Conservation (phyloP, 2,329 filamentous ascomycete species). For the Calonectria leucothoes region DNA sequence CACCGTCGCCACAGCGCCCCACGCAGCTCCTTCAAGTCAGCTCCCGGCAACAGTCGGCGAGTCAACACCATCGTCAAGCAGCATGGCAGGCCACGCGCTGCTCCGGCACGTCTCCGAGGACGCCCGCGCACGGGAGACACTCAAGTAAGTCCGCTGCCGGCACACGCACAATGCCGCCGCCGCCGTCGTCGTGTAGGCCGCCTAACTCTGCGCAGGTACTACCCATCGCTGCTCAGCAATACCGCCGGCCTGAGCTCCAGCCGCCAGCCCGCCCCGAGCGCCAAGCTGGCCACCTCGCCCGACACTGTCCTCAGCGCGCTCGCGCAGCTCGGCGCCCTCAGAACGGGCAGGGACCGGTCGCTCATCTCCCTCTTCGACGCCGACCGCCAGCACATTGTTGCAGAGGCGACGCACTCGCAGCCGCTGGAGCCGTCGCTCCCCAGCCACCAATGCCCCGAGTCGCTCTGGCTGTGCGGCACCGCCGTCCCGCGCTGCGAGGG, state of each 20-base stretch:
- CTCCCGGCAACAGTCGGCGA: no score
- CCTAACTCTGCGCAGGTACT: not conserved
- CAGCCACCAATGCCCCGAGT: slow-evolving; percentile 27
- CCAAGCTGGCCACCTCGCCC: slow-evolving; percentile 39
- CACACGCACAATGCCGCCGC: no score
- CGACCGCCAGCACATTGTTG: slow-evolving; percentile 60
- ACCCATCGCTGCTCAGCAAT: not conserved
- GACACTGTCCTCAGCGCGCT: slow-evolving; percentile 59
- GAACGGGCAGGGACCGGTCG: slow-evolving; percentile 55
- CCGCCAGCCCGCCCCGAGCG: not conserved
- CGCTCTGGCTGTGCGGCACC: slow-evolving; percentile 45
- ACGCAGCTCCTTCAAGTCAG: no score
- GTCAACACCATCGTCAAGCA: no score
- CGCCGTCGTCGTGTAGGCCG: no score
- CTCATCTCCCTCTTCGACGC: slow-evolving; percentile 65
- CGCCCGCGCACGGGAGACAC: no score
- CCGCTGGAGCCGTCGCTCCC: slow-evolving; percentile 44
- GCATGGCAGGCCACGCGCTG: no score
- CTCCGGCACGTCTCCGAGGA: no score
- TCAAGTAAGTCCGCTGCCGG: no score
- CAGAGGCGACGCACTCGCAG: slow-evolving; percentile 59
- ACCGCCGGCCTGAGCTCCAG: not conserved
- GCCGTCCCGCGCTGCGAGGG: slow-evolving; percentile 48
- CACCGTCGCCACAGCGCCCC: no score
- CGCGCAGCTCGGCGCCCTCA: slow-evolving; percentile 60